Evolutionary conservation across 805 yeast species (phyloP).

Genomic region (Ogataea ganodermae): DNA sequence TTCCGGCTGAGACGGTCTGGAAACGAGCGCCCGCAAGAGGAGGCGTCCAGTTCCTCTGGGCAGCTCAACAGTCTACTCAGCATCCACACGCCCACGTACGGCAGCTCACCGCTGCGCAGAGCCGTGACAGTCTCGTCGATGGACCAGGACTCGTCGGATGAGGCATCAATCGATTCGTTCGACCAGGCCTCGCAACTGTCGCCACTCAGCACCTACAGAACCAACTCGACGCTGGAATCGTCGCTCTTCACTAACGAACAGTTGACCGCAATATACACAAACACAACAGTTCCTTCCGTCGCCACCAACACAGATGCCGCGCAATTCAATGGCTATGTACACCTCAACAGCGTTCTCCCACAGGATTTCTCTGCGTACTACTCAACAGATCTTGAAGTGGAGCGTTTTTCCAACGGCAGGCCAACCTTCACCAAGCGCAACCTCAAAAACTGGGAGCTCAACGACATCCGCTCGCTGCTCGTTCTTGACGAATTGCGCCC

Average conservation of each 20-base stretch:
- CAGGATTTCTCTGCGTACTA: constrained; percentile 55
- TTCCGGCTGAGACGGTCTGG: not conserved
- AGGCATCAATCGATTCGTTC: constrained; percentile 14
- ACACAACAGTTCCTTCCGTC: constrained; percentile 26
- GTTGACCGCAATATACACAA: constrained; percentile 32
- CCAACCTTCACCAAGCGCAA: constrained; percentile 64
- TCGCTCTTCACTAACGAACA: constrained; percentile 28
- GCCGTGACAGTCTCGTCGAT: constrained; percentile 27
- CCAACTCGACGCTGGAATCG: constrained; percentile 23
- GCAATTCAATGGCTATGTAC: constrained; percentile 17
- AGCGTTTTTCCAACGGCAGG: constrained; percentile 56
- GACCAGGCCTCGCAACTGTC: constrained; percentile 24
- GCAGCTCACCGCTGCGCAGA: constrained; percentile 36
- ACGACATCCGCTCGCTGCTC: constrained; percentile 65
- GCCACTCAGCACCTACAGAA: constrained; percentile 12
- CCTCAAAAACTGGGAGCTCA: constrained; percentile 68
- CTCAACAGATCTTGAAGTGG: constrained; percentile 52
- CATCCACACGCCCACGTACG: constrained; percentile 24
- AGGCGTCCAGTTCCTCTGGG: constrained; percentile 5
- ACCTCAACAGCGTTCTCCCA: constrained; percentile 56
- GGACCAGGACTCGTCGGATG: constrained; percentile 22
- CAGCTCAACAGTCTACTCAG: constrained; percentile 1
- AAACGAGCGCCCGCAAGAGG: not conserved
- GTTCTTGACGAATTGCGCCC: constrained; percentile 52
- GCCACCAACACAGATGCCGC: constrained; percentile 2